Evolutionary conservation across 2,329 filamentous ascomycete genomes (phyloP), one percentile per base, ranked within the genome.

Genomic region (Aureobasidium zeae): DNA sequence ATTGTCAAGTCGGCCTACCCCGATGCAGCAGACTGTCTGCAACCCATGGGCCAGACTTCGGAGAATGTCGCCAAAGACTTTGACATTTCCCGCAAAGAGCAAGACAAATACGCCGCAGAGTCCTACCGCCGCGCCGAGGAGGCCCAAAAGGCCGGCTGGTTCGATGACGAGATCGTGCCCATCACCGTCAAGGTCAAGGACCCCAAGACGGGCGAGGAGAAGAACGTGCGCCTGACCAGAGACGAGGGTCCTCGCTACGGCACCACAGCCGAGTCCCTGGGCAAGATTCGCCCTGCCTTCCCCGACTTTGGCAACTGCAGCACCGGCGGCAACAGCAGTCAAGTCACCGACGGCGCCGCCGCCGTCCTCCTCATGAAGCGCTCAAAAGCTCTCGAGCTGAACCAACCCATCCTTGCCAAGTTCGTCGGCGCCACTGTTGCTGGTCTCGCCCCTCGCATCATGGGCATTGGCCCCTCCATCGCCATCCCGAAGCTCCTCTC

Each of bases 41-140:
- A 87, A 73, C 84, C 89, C 53, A 98, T 98, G 91, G 91, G 91
- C 16, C 93, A 94, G 77, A 98, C 91, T 2, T 89, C 83, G 48
- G 91, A 98, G 71, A 96, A 96, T 61, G 87, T 98, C 20, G 86
- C 82, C 55, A 78, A 78, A 36, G 91, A 96, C 67, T 96, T 96
- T 64, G 77, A 82, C 59, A 81, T 98, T 60, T 68, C 77, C 2
- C 77, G 91, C 49, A 79, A 88, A 60, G 67, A 69, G 61, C 85
- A 96, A 68, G 91, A 98, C 65, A 70, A 74, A 52, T 96, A 80
- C 63, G 86, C 91, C 0, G 83, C 83, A 8, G 86, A 93, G 69
- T 87, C 81, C 33, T 98, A 87, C 71, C 76, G 80, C 52, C 76
- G 87, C 35, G 91, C 91, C 20, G 91, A 98, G 70, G 72, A 66